These are phyloP conservation scores for Malus sieversii DNA, from an alignment of 306 rosid genomes.

Conservation along the genomic window DNA sequence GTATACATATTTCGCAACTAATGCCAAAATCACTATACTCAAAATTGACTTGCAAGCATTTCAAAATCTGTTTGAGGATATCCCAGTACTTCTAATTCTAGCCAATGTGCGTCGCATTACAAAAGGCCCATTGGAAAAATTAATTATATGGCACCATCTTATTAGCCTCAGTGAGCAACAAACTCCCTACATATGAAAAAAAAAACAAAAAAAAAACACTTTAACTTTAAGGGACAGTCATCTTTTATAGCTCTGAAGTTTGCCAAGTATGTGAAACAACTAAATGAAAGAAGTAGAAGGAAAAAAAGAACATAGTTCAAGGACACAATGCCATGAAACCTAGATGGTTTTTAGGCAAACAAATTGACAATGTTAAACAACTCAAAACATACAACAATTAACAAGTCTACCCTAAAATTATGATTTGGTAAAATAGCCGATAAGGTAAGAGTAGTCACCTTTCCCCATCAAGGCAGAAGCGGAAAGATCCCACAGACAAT, in stretches of 20 bases:
- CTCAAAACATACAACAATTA: neutral
- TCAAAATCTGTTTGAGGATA: neutral
- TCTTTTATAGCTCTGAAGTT: neutral
- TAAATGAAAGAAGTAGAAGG: neutral
- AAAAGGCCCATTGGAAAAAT: neutral
- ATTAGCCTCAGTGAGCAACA: neutral
- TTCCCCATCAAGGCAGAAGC: conserved; percentile 63
- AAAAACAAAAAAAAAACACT: neutral
- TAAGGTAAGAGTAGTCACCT: conserved; percentile 39
- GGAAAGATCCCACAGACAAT: conserved; percentile 53
- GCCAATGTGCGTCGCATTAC: neutral
- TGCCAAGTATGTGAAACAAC: neutral
- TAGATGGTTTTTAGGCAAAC: neutral
- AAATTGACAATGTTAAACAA: neutral
- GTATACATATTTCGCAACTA: neutral
- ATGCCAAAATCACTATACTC: neutral
- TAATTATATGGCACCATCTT: neutral
- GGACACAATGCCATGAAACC: neutral
- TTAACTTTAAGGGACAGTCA: neutral
- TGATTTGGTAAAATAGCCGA: neutral
- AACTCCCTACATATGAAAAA: neutral
- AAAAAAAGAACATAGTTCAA: neutral
- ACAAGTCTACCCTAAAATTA: neutral
- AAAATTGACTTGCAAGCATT: neutral
- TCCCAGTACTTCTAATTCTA: neutral